Percentiles rank a stretch among this genome's conserved stretches.
These are phyloP conservation scores for Barbarea vulgaris DNA, from an alignment of 345 rosid genomes.

Conservation along the genomic window DNA sequence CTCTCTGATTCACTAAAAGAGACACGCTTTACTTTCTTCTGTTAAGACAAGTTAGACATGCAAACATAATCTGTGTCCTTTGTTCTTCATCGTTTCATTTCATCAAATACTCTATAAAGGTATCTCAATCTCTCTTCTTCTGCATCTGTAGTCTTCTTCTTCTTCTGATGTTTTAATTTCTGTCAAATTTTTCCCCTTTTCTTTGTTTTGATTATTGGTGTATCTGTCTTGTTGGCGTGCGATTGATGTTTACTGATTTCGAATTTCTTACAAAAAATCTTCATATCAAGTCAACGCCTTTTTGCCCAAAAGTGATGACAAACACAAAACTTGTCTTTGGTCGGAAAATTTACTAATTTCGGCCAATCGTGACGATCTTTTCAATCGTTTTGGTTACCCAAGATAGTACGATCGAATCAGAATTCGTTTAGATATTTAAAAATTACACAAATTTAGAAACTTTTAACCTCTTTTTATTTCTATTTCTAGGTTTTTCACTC, in stretches of 20 bases:
- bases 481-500: conserved; percentile 1
- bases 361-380: conserved; percentile 28
- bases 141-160: conserved; percentile 1
- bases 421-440: neutral
- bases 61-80: conserved; percentile 21
- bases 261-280: neutral
- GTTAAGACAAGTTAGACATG: conserved; percentile 24
- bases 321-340: conserved; percentile 20
- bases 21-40: conserved; percentile 12
- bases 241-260: conserved; percentile 39
- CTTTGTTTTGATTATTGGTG: conserved; percentile 14
- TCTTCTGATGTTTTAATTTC: too few species aligned
- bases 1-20: conserved; percentile 31
- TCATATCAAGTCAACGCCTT: conserved; percentile 41
- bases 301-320: conserved; percentile 33
- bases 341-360: conserved; percentile 38
- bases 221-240: conserved; percentile 33
- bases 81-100: conserved; percentile 21
- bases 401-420: conserved; percentile 36
- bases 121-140: neutral
- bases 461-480: conserved; percentile 6
- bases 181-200: neutral
- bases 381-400: conserved; percentile 31
- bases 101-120: conserved; percentile 3
- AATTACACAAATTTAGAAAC: conserved; percentile 25